Percentiles rank a stretch among this genome's conserved stretches.
Evolutionary conservation across 371 early-diverging fungal species (phyloP).

Genomic region (Mucor irregularis): DNA sequence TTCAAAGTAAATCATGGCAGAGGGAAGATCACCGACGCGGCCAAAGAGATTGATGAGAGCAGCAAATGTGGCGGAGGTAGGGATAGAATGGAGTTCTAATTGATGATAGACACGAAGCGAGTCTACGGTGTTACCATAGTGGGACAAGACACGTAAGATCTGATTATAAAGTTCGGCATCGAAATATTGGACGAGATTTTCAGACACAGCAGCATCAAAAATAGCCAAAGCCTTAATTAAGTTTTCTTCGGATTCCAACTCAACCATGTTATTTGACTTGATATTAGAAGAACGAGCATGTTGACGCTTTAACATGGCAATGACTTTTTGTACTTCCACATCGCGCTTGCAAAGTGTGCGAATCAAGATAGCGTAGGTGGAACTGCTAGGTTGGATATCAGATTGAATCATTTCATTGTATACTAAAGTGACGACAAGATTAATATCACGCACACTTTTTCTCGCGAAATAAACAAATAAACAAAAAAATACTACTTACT

Average conservation of each 20-base stretch:
- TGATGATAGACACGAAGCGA: slow-evolving; percentile 37
- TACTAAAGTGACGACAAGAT: too few species aligned
- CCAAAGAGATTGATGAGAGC: slow-evolving; percentile 54
- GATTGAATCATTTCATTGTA: slow-evolving; percentile 49
- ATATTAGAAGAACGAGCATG: slow-evolving; percentile 26
- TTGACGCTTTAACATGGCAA: slow-evolving; percentile 46
- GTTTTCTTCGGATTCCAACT: slow-evolving; percentile 41
- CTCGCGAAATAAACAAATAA: too few species aligned
- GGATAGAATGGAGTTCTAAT: slow-evolving; percentile 24
- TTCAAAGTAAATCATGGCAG: slow-evolving; percentile 37
- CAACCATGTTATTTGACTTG: slow-evolving; percentile 25
- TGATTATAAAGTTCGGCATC: slow-evolving; percentile 50
- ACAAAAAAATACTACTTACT: slow-evolving; percentile 19
- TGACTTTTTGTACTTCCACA: slow-evolving; percentile 50
- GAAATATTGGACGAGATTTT: slow-evolving; percentile 25
- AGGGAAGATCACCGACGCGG: slow-evolving; percentile 43
- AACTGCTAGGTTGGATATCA: slow-evolving; percentile 37
- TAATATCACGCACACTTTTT: too few species aligned
- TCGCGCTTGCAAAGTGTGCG: slow-evolving; percentile 50
- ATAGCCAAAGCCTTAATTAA: slow-evolving; percentile 37
- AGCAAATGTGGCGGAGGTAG: slow-evolving; percentile 49
- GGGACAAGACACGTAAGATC: slow-evolving; percentile 49
- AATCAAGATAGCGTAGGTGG: slow-evolving; percentile 45
- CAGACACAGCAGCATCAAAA: slow-evolving; percentile 31
- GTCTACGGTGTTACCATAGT: slow-evolving; percentile 43